Conservation (phyloP, 1,139 yeast genomes). For the Yamadazyma sp. region DNA sequence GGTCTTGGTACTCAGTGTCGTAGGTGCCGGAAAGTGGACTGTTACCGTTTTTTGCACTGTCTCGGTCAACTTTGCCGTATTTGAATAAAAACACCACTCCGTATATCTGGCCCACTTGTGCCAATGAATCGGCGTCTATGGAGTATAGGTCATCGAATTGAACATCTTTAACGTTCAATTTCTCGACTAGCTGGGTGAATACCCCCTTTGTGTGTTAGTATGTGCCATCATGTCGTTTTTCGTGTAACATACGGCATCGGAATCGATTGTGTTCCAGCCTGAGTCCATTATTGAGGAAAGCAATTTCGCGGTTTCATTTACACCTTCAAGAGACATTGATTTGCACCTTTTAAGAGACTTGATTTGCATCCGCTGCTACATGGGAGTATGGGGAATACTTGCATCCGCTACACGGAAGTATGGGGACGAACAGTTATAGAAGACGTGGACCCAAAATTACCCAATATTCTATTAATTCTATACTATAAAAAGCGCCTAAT, state of each 20-base stretch:
- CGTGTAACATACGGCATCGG: slow-evolving; percentile 55
- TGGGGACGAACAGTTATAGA: too few species aligned
- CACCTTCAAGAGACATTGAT: too few species aligned
- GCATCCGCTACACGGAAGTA: too few species aligned
- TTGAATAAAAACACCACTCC: slow-evolving; percentile 69
- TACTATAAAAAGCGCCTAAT: slow-evolving; percentile 22
- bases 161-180: slow-evolving; percentile 54
- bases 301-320: neutral
- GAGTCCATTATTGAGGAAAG: slow-evolving; percentile 6
- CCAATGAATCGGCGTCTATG: slow-evolving; percentile 49
- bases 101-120: slow-evolving; percentile 43
- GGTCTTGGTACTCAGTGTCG: slow-evolving; percentile 36
- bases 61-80: slow-evolving; percentile 45
- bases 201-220: slow-evolving; percentile 46
- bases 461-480: too few species aligned
- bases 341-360: neutral
- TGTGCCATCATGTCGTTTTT: slow-evolving; percentile 4
- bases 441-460: too few species aligned
- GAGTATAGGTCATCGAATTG: slow-evolving; percentile 63
- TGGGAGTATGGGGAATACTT: too few species aligned
- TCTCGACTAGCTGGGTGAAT: slow-evolving; percentile 63
- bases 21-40: slow-evolving; percentile 47
- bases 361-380: too few species aligned
- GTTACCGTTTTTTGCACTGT: slow-evolving; percentile 25
- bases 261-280: slow-evolving; percentile 72